phyloP scores from a whole-genome alignment of 805 yeast genomes.

The Wickerhamiella azymoides region DNA sequence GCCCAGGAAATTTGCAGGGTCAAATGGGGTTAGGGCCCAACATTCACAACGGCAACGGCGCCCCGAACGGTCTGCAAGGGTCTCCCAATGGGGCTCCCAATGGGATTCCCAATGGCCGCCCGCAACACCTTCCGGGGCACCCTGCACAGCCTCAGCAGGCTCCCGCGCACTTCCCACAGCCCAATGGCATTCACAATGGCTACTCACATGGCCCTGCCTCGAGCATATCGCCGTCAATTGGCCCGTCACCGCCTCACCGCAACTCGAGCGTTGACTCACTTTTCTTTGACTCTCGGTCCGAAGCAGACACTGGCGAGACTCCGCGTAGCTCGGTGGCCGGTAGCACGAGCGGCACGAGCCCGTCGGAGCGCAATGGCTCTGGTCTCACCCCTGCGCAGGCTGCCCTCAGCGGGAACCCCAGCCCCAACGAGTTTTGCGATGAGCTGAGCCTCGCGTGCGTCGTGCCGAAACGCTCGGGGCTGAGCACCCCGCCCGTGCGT shows the following conservation, averaged over 20 bases:
- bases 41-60: no score
- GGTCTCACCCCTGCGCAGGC: slow-evolving; percentile 2
- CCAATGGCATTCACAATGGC: not conserved
- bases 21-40: no score
- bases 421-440: slow-evolving; percentile 68
- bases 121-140: no score
- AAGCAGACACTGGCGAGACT: not conserved
- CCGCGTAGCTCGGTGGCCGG: not conserved
- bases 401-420: slow-evolving; percentile 27
- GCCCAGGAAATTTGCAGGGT: not conserved
- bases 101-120: no score
- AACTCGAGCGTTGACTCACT: not conserved
- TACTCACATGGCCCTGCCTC: no score
- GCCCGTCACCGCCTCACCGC: not conserved
- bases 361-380: no score
- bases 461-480: not conserved
- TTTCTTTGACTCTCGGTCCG: not conserved
- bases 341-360: not conserved
- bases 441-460: slow-evolving; percentile 48
- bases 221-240: not conserved
- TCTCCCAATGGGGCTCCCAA: no score
- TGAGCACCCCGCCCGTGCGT: not conserved
- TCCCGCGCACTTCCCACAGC: not conserved
- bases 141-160: not conserved
- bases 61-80: no score